A percentile compares a stretch with the other conserved stretches of the same genome.
These are phyloP conservation scores for Metarhizium album DNA, from an alignment of 2,329 filamentous ascomycete genomes.

Conservation along the genomic window DNA sequence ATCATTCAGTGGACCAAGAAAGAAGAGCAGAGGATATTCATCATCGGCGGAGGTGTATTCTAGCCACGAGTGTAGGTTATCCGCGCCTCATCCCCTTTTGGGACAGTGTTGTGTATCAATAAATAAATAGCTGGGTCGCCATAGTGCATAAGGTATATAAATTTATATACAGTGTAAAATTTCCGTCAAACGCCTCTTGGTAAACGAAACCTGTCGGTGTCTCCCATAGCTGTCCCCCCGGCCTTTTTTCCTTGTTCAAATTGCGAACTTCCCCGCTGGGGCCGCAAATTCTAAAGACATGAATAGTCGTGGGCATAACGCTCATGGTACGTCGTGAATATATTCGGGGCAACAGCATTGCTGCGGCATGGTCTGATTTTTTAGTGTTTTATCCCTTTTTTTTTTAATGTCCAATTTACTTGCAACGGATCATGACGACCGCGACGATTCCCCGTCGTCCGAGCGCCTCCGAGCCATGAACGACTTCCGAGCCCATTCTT, in stretches of 20 bases:
- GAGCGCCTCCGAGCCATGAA: slow-evolving; percentile 13
- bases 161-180: background rate
- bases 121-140: background rate
- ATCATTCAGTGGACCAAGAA: slow-evolving; percentile 84
- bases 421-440: background rate
- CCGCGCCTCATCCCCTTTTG: background rate
- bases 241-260: background rate
- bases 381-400: background rate
- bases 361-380: background rate
- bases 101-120: background rate
- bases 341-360: background rate
- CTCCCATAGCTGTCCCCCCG: background rate
- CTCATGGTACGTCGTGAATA: slow-evolving; percentile 1
- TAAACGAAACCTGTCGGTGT: background rate
- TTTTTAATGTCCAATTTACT: background rate
- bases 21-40: slow-evolving; percentile 91
- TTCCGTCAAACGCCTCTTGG: background rate
- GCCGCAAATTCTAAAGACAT: background rate
- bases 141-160: slow-evolving; percentile 1
- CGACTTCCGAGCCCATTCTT: slow-evolving; percentile 24
- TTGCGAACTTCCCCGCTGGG: background rate
- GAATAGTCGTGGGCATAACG: background rate
- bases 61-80: slow-evolving; percentile 15
- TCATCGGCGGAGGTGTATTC: slow-evolving; percentile 92
- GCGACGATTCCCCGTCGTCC: slow-evolving; percentile 5